A percentile compares a stretch with the other conserved stretches of the same genome.
Evolutionary conservation across 768 basidiomycete species (phyloP).

Genomic region (Boletus fagicola): DNA sequence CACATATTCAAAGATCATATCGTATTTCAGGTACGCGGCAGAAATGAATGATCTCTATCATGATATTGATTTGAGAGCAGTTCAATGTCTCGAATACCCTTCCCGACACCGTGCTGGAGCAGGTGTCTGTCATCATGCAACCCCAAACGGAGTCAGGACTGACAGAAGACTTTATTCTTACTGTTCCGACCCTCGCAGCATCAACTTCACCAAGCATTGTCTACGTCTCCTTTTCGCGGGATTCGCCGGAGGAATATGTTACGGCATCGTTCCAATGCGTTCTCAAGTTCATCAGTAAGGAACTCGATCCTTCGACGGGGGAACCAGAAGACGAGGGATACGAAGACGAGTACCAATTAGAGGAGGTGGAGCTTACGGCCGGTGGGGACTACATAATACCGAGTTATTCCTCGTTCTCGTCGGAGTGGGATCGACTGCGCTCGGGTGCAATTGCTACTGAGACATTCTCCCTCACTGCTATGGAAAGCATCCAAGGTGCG

Average conservation of each 20-base stretch:
- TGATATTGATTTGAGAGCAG: constrained; percentile 39
- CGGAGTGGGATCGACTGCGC: constrained; percentile 93
- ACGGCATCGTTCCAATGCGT: constrained; percentile 85
- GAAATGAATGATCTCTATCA: neutral
- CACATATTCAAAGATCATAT: constrained; percentile 94
- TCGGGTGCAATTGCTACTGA: constrained; percentile 79
- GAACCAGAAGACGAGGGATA: constrained; percentile 99
- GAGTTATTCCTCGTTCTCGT: constrained; percentile 86
- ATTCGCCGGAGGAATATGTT: constrained; percentile 71
- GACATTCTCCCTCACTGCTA: constrained; percentile 88
- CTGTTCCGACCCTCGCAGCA: constrained; percentile 65
- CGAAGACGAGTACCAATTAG: constrained; percentile 96
- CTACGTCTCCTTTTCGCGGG: constrained; percentile 93
- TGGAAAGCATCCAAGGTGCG: constrained; percentile 93
- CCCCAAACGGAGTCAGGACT: constrained; percentile 71
- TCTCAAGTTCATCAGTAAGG: constrained; percentile 95
- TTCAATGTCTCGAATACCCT: constrained; percentile 98
- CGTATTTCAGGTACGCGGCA: constrained; percentile 83
- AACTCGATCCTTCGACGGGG: constrained; percentile 92
- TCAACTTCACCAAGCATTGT: constrained; percentile 77
- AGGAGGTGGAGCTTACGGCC: constrained; percentile 92
- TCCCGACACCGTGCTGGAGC: constrained; percentile 91
- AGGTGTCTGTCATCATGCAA: constrained; percentile 92
- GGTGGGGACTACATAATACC: constrained; percentile 94
- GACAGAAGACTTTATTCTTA: constrained; percentile 94